Evolutionary conservation across 139 green algal genomes (phyloP).

Genomic region (Micractinium sp.): DNA sequence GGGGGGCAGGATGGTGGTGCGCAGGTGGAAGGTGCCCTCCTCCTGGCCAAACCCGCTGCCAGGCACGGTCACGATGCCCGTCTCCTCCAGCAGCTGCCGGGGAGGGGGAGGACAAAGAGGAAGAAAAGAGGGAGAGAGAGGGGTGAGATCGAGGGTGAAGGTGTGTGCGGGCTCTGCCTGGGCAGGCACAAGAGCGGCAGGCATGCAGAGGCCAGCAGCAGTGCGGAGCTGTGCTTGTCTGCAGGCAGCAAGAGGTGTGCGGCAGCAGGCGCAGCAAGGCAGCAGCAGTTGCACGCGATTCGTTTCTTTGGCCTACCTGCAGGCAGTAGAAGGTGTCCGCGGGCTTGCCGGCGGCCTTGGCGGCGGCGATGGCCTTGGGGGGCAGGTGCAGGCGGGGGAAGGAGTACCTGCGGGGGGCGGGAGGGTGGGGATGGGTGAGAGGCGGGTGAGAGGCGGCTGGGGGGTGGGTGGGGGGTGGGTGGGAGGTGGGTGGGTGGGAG

Average conservation of each 20-base stretch:
- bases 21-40: conserved; percentile 92
- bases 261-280: no score
- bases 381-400: conserved; percentile 85
- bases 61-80: conserved; percentile 94
- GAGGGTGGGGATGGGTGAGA: background rate
- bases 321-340: conserved; percentile 95
- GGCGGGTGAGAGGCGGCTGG: no score
- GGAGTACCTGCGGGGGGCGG: conserved; percentile 57
- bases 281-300: background rate
- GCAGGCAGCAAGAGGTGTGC: no score
- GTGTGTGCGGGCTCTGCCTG: background rate
- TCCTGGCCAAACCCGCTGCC: conserved; percentile 90
- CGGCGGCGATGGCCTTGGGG: conserved; percentile 66
- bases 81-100: conserved; percentile 79
- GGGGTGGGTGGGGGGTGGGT: background rate
- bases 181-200: no score
- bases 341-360: conserved; percentile 80
- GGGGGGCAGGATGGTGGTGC: conserved; percentile 93
- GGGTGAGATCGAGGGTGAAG: background rate
- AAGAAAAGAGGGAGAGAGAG: background rate
- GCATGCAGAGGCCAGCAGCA: no score
- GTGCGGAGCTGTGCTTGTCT: no score
- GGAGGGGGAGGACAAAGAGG: background rate
- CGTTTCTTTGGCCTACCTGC: background rate
- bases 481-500: background rate